Percentiles rank a stretch among this genome's conserved stretches.
Conservation (phyloP, 2,329 filamentous ascomycete genomes). For the Didymella arachidicola region DNA sequence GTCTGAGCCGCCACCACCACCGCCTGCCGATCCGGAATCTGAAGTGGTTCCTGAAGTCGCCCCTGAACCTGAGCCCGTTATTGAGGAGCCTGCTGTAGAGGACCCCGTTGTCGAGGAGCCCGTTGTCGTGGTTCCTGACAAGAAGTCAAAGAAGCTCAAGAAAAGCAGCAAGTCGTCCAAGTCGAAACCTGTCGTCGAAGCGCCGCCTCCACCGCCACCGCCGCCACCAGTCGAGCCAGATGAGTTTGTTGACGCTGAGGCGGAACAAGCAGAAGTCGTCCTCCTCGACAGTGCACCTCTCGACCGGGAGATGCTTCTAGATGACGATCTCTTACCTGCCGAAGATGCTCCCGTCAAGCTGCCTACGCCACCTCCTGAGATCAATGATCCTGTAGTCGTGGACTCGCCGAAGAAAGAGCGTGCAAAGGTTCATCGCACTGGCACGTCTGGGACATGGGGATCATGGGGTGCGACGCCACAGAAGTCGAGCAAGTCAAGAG, state of each 20-base stretch:
- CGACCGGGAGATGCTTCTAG: constrained; percentile 30
- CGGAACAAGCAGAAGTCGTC: constrained; percentile 34
- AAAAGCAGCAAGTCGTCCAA: constrained; percentile 38
- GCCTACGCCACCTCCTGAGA: constrained; percentile 60
- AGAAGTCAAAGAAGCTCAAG: constrained; percentile 48
- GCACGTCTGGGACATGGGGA: constrained; percentile 74
- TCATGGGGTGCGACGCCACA: constrained; percentile 69
- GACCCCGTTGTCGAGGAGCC: constrained; percentile 9
- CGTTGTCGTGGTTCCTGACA: constrained; percentile 33
- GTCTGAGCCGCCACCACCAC: constrained; percentile 50
- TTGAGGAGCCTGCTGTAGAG: no score
- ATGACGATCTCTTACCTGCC: constrained; percentile 38
- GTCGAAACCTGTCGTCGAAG: constrained; percentile 38
- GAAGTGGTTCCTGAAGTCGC: constrained; percentile 31
- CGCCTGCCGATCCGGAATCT: constrained; percentile 48
- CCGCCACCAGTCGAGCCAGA: constrained; percentile 36
- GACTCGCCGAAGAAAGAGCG: constrained; percentile 74
- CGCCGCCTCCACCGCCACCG: constrained; percentile 39
- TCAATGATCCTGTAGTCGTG: constrained; percentile 47
- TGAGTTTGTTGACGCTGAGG: constrained; percentile 30
- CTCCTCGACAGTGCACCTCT: constrained; percentile 28
- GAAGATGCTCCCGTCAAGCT: constrained; percentile 47
- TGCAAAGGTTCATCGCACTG: constrained; percentile 75
- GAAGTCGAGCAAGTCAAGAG: constrained; percentile 50
- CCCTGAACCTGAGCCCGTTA: constrained; percentile 20